Evolutionary conservation across 352 stramenopile genomes (phyloP), one percentile per base, ranked within the genome.

Genomic region (Elongisporangium prolatum): DNA sequence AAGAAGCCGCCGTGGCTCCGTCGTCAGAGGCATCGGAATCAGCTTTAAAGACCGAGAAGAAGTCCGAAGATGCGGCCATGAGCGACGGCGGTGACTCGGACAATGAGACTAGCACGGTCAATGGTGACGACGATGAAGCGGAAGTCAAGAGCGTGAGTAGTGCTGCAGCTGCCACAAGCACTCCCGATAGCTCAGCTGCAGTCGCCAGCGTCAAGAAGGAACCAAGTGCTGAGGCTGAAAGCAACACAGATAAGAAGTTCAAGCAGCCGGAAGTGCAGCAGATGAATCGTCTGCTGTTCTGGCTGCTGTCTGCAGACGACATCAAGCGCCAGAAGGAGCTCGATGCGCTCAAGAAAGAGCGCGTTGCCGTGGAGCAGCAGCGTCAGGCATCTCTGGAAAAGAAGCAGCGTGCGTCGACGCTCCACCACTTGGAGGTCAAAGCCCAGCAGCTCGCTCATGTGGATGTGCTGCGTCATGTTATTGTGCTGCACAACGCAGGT

Each of bases 191-290:
- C 13, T 25, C 58, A 56, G 37, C 24, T 57, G 7, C 28, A 4
- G 34, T 13, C 10, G 34, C 34, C 34, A 44, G 34, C 34, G 34
- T 44, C 52, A 74, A 76, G 64, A 70, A 34, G 48, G 68, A 72
- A 56, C 20, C n/a, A 34, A 14, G 50, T 10, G 50, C 52, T 24
- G 37, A 52, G 16, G 48, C 18, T 18, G 65, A 56, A 21, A 48
- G 40, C 13, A 22, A 56, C 44, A 50, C 53, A n/a, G 61, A 72
- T 4, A 74, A 71, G 49, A 78, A 76, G 37, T 96, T 91, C 57
- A 93, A 91, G 64, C 84, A 93, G 59, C 86, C 86, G 0, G 86
- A 96, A 56, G 86, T 96, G 57, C 86, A 96, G 62, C 80, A 90
- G 55, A 96, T 96, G 86, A 96, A 96, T 60, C 83, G 86, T 1